Percentiles rank a stretch among this genome's conserved stretches.
Conservation (phyloP, 2,329 filamentous ascomycete genomes). For the Biscogniauxia mediterranea region DNA sequence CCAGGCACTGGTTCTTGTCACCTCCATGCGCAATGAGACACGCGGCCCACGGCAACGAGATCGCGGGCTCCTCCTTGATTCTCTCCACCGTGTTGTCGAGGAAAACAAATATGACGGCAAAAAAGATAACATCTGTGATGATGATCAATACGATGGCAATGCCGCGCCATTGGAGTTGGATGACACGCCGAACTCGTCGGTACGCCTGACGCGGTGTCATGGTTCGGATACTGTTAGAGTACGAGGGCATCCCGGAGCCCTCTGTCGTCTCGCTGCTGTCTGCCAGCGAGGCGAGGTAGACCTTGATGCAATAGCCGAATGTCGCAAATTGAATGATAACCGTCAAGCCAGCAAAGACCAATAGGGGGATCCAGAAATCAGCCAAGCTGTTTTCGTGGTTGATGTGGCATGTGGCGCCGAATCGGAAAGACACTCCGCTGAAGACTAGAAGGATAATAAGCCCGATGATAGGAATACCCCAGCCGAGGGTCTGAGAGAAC, state of each 20-base stretch:
- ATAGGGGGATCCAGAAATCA: slow-evolving; percentile 84
- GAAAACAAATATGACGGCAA: slow-evolving; percentile 86
- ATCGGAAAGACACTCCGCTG: slow-evolving; percentile 92
- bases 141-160: slow-evolving; percentile 89
- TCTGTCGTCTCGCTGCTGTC: slow-evolving; percentile 71
- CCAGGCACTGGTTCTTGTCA: slow-evolving; percentile 66
- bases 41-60: slow-evolving; percentile 63
- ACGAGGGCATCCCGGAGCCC: slow-evolving; percentile 70
- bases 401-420: slow-evolving; percentile 89
- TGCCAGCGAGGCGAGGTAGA: slow-evolving; percentile 81
- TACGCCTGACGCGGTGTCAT: slow-evolving; percentile 86
- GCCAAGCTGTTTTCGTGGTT: slow-evolving; percentile 82
- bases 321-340: slow-evolving; percentile 69
- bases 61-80: slow-evolving; percentile 50
- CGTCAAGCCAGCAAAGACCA: slow-evolving; percentile 63
- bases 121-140: slow-evolving; percentile 88
- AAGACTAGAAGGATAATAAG: slow-evolving; percentile 74
- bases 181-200: slow-evolving; percentile 78
- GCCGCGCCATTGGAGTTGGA: slow-evolving; percentile 91
- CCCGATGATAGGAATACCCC: slow-evolving; percentile 77
- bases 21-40: slow-evolving; percentile 63
- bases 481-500: slow-evolving; percentile 74
- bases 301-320: slow-evolving; percentile 85
- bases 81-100: slow-evolving; percentile 71
- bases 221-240: slow-evolving; percentile 71